Conservation (phyloP, 306 rosid genomes). For the Mimosa pudica region DNA sequence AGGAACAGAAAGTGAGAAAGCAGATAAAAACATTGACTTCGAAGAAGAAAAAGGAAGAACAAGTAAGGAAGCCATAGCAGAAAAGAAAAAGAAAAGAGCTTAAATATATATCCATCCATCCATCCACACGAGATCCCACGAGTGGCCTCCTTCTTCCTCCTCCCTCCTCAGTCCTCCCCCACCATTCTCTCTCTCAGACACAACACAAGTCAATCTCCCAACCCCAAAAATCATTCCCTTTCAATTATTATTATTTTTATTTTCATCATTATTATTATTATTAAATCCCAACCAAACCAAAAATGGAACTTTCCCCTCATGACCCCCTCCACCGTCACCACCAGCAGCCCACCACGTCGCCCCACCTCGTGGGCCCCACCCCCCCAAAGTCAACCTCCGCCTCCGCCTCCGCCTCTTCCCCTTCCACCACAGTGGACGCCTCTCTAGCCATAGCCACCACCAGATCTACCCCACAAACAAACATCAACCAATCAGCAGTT, state of each 20-base stretch:
- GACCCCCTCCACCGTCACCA: too few relatives aligned
- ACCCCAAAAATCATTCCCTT: slow-evolving; percentile 41
- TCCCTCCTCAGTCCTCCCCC: background rate
- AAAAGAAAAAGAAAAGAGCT: background rate
- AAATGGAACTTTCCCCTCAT: too few relatives aligned
- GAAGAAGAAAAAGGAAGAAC: background rate
- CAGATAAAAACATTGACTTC: background rate
- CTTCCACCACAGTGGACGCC: slow-evolving; percentile 58
- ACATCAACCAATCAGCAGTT: too few relatives aligned
- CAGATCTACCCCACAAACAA: slow-evolving; percentile 50
- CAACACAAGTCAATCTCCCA: slow-evolving; percentile 53
- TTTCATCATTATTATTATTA: too few relatives aligned
- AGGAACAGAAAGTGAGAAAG: background rate
- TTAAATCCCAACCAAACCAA: too few relatives aligned
- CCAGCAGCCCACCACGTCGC: background rate
- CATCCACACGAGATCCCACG: slow-evolving; percentile 66
- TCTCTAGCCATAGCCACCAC: slow-evolving; percentile 78
- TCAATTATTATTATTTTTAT: background rate
- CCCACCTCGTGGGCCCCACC: slow-evolving; percentile 1
- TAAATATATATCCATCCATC: background rate
- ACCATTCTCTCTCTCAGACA: slow-evolving; percentile 32
- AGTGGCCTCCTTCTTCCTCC: slow-evolving; percentile 35
- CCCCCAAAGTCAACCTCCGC: background rate
- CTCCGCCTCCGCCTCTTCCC: slow-evolving; percentile 34
- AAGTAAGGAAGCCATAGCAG: background rate